Percentiles rank a stretch among this genome's conserved stretches.
These are phyloP conservation scores for Anthracocystis walkeri DNA, from an alignment of 1,284 basidiomycete species.

Conservation along the genomic window DNA sequence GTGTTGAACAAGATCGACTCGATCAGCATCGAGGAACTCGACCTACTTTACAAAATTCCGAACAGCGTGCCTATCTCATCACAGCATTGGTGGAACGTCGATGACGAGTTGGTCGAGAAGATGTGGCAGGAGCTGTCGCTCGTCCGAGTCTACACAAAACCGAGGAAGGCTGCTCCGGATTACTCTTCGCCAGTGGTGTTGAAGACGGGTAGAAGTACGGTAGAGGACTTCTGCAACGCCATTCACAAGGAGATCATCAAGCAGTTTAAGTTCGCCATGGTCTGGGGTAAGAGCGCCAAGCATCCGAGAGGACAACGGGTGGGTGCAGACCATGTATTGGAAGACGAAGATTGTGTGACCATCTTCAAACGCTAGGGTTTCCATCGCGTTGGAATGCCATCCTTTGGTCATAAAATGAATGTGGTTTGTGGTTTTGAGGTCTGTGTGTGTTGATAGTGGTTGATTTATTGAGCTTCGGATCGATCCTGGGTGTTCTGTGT, in stretches of 20 bases:
- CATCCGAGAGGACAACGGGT: constrained; percentile 96
- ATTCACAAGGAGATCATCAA: constrained; percentile 93
- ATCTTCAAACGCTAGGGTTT: constrained; percentile 55
- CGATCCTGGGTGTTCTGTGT: too few relatives aligned
- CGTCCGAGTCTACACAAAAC: constrained; percentile 85
- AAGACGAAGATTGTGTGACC: constrained; percentile 61
- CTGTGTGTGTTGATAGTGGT: too few relatives aligned
- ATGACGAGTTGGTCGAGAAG: constrained; percentile 89
- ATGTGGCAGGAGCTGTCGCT: constrained; percentile 69
- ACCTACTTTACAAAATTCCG: constrained; percentile 90
- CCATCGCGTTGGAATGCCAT: not conserved
- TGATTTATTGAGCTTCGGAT: too few relatives aligned
- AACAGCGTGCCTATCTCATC: constrained; percentile 94
- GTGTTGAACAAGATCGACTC: constrained; percentile 80
- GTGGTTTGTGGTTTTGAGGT: too few relatives aligned
- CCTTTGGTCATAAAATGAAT: not conserved
- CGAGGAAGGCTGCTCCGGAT: constrained; percentile 89
- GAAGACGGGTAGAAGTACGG: constrained; percentile 73
- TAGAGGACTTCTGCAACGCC: constrained; percentile 85
- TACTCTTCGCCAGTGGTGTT: constrained; percentile 80
- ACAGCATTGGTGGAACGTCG: constrained; percentile 93
- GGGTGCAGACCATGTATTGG: constrained; percentile 72
- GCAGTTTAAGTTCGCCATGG: constrained; percentile 88
- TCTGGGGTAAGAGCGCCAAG: constrained; percentile 95
- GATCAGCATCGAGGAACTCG: constrained; percentile 95